Evolutionary conservation across 495 filamentous ascomycete genomes (phyloP).

Genomic region (Trichoderma erinaceum): DNA sequence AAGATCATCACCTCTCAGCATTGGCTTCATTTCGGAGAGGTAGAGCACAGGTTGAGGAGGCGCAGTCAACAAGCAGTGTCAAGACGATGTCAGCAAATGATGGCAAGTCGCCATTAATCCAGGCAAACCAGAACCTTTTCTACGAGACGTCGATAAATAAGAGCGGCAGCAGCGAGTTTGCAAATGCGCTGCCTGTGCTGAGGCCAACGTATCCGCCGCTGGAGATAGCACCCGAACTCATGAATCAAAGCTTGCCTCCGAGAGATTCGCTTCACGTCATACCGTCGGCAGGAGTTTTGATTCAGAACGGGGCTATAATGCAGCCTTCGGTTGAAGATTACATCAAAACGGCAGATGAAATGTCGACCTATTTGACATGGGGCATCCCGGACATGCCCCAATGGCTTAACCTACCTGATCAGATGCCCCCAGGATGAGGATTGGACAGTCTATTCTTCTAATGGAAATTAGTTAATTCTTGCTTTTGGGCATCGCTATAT

Average conservation of each 20-base stretch:
- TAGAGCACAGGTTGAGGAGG: not conserved
- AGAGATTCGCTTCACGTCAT: not conserved
- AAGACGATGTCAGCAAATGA: not conserved
- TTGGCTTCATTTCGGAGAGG: conserved; percentile 2
- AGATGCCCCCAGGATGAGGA: conserved; percentile 6
- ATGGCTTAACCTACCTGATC: not conserved
- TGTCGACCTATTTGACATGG: conserved; percentile 4
- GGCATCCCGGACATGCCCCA: not conserved
- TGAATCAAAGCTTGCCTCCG: not conserved
- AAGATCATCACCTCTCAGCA: not conserved
- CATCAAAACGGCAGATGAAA: conserved; percentile 6
- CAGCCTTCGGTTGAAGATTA: conserved; percentile 5
- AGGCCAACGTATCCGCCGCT: not conserved
- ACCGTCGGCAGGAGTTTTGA: not conserved
- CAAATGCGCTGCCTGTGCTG: not conserved
- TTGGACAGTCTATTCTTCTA: not conserved
- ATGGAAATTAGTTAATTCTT: not conserved
- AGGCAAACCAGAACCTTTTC: not conserved
- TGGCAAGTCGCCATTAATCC: not conserved
- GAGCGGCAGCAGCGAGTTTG: not conserved
- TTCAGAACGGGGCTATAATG: not conserved
- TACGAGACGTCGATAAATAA: not conserved
- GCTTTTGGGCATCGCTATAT: not conserved
- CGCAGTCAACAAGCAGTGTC: not conserved
- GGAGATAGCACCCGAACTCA: not conserved